These are phyloP conservation scores for Fusarium pininemorale DNA, from an alignment of 2,329 filamentous ascomycete species.

Conservation along the genomic window DNA sequence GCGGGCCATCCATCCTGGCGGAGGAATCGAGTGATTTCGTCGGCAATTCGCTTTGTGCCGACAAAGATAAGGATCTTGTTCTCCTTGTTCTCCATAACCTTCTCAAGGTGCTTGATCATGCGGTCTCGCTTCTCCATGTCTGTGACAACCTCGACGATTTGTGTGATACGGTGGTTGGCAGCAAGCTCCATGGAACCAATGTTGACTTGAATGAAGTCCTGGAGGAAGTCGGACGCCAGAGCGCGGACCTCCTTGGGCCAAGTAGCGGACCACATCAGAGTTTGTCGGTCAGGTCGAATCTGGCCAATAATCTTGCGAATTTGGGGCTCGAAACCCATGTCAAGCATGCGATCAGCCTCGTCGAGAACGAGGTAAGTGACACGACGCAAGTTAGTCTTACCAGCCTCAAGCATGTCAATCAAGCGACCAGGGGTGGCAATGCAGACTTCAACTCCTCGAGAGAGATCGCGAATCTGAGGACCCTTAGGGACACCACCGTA, in stretches of 20 bases:
- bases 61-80: constrained; percentile 98
- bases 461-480: constrained; percentile 93
- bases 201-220: constrained; percentile 98
- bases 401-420: constrained; percentile 98
- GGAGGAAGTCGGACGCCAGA: constrained; percentile 88
- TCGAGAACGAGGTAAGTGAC: constrained; percentile 98
- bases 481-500: constrained; percentile 99
- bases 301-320: constrained; percentile 99
- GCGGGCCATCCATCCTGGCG: constrained; percentile 98
- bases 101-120: constrained; percentile 98
- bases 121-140: constrained; percentile 98
- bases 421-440: constrained; percentile 97
- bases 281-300: constrained; percentile 97
- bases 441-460: constrained; percentile 95
- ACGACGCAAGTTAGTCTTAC: constrained; percentile 96
- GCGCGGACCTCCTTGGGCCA: constrained; percentile 99
- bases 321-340: constrained; percentile 99
- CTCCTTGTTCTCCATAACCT: constrained; percentile 94
- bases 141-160: constrained; percentile 94
- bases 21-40: constrained; percentile 96
- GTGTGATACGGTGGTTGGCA: constrained; percentile 97
- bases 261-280: constrained; percentile 99
- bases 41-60: constrained; percentile 91
- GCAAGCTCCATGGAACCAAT: constrained; percentile 95
- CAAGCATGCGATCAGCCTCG: constrained; percentile 98